phyloP scores from a whole-genome alignment of 2,329 filamentous ascomycete species.

The Monosporascus sp. region DNA sequence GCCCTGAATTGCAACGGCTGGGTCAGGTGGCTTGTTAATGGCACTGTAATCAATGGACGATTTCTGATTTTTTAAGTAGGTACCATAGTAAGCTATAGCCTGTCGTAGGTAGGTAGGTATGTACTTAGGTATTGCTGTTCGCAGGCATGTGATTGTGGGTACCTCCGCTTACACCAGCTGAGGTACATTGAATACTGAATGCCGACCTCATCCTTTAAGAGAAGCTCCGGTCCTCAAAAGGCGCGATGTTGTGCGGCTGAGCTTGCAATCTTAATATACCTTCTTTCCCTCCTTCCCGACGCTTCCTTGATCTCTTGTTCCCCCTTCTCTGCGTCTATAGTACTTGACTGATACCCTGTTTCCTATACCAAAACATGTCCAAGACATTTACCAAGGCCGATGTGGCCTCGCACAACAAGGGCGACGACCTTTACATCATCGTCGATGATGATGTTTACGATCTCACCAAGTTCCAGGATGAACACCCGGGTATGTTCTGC shows the following conservation, averaged over 20 bases:
- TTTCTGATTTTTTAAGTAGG: neutral
- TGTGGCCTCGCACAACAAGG: constrained; percentile 88
- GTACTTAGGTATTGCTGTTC: no score
- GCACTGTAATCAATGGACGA: neutral
- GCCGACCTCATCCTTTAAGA: neutral
- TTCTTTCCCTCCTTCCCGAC: neutral
- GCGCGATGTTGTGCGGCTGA: neutral
- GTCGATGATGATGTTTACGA: constrained; percentile 97
- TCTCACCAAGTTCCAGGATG: constrained; percentile 80
- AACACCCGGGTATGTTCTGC: constrained; percentile 65
- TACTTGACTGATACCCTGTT: neutral
- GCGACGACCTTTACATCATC: constrained; percentile 80
- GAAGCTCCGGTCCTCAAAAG: neutral
- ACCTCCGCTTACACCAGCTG: neutral
- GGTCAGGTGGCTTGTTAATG: neutral
- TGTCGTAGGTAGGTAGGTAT: no score
- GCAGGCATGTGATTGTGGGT: neutral
- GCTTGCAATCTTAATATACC: neutral
- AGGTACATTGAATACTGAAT: neutral
- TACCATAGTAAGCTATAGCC: neutral
- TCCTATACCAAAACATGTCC: constrained; percentile 61
- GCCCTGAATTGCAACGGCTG: neutral
- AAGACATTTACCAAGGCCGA: constrained; percentile 80
- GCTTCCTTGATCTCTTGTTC: neutral
- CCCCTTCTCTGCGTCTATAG: neutral